Base-by-base conservation (phyloP, 441 rosid genomes). In the Kokia cookei region DNA sequence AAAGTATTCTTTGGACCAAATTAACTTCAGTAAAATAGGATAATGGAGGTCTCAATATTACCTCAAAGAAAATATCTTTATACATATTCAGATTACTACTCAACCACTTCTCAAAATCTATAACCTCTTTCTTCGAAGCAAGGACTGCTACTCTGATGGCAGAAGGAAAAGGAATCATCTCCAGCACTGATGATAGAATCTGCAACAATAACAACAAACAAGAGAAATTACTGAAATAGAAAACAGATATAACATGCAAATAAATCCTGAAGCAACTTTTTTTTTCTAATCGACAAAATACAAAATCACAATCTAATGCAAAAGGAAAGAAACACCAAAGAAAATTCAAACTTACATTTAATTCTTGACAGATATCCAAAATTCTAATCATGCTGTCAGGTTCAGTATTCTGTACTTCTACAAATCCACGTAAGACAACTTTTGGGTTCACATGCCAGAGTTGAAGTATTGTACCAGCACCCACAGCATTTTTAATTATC, bases 41-140 rank as follows among this genome's bases (percentile, higher is more conserved):
- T 6, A 3, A 14, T 19, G 64, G 51, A 50, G 22, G 69, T 60
- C 24, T 43, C 37, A 35, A 75, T 0, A 54, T 78, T 84, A 97
- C 99, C 98, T 90, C 95, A 35, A 90, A 89, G 85, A 94, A 94
- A 67, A 80, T 72, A 79, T 89, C 96, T 82, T 89, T 94, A 80
- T 86, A 85, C 61, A 78, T 73, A 79, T 76, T 77, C 69, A 93
- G 78, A 81, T 86, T 84, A 83, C 72, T 82, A 79, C 75, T 81
- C 86, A 94, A 87, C 97, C 99, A 96, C 79, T 82, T 88, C 79
- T 96, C 99, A 78, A 96, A 86, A 84, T 94, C 98, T 73, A 90
- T 61, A 75, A 83, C 80, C 48, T 90, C 98, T 81, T 88, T 90
- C 75, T 78, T 77, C 62, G 98, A 90, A 80, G 98, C 98, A 80